Base-by-base conservation (phyloP, 169 alveolate species). In the Blepharisma undulans region DNA sequence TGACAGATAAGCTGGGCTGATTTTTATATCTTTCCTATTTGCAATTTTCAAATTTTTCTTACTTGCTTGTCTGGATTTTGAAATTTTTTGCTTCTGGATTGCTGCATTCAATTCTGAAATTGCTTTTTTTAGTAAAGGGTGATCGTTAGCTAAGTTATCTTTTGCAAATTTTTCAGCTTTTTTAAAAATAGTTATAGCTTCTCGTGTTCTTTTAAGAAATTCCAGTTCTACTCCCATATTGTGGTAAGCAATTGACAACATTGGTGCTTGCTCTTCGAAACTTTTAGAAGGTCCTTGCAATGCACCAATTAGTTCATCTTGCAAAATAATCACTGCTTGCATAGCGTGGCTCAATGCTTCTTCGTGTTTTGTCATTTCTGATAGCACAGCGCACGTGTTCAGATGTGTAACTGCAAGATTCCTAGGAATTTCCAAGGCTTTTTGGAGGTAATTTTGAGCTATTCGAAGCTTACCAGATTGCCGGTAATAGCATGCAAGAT, bases 321-420 rank as follows among this genome's bases (percentile, higher is more conserved):
- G 92, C 32, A 95, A 85, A 48, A 95, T 33, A 59, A 95, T 94
- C 18, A 95, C 94, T 27, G 98, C 96, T 25, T 92, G 88, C 95
- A 93, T 92, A n/a, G 96, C 96, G 78, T 95, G 98, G 32, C 92
- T 90, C 5, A 92, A 36, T 2, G 98, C 98, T 27, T 94, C 92
- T 34, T 95, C 95, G 81, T 95, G 98, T 34, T 93, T 92, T 27
- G 92, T 94, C 6, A 95, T 82, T 90, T 94, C 84, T 12, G 96
- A 92, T 1, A 95, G 92, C 12, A 95, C 96, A n/a, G 98, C 98
- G 92, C 98, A 95, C 27, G 93, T 79, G 78, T 95, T 95, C 27
- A 95, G 81, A 71, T 94, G 96, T 72, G 96, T 95, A 74, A 94
- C 95, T 0, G 98, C 95, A 34, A 91, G 87, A 30, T 88, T 87